Evolutionary conservation across 331 rosid species (phyloP).

Genomic region (Stylosanthes scabra): DNA sequence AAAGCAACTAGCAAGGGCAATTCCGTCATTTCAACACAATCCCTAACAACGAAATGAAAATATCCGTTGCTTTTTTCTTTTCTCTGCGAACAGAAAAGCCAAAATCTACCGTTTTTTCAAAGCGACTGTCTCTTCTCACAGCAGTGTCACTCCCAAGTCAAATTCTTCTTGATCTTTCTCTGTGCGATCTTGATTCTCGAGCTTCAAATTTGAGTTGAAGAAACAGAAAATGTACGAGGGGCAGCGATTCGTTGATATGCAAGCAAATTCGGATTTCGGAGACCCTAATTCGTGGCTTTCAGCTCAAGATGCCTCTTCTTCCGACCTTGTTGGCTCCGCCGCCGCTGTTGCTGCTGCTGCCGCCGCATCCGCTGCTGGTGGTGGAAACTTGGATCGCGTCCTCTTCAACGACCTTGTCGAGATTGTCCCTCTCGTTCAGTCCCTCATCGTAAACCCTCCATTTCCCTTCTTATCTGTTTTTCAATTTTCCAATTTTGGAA

Average conservation of each 20-base stretch:
- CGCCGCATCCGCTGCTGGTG: neutral
- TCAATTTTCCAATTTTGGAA: neutral
- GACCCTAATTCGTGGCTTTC: slow-evolving; percentile 90
- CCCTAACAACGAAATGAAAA: neutral
- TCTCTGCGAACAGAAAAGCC: slow-evolving; percentile 20
- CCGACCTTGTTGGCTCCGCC: slow-evolving; percentile 47
- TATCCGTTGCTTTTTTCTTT: slow-evolving; percentile 36
- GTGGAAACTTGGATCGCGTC: slow-evolving; percentile 72
- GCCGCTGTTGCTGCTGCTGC: slow-evolving; percentile 37
- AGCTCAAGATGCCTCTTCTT: slow-evolving; percentile 56
- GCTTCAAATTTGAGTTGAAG: neutral
- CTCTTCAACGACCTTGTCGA: slow-evolving; percentile 91
- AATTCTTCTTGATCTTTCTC: neutral
- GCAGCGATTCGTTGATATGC: slow-evolving; percentile 71
- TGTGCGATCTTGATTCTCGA: slow-evolving; percentile 18
- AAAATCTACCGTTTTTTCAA: slow-evolving; percentile 27
- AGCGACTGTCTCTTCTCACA: neutral
- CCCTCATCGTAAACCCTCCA: slow-evolving; percentile 76
- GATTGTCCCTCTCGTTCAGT: slow-evolving; percentile 95
- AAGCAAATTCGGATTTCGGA: slow-evolving; percentile 56
- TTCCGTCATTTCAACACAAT: neutral
- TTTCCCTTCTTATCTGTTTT: neutral
- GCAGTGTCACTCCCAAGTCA: neutral
- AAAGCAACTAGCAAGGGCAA: slow-evolving; percentile 19
- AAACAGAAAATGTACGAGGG: slow-evolving; percentile 55